These are phyloP conservation scores for Porcisia hertigi DNA, from an alignment of 208 protist genomes.

Conservation along the genomic window DNA sequence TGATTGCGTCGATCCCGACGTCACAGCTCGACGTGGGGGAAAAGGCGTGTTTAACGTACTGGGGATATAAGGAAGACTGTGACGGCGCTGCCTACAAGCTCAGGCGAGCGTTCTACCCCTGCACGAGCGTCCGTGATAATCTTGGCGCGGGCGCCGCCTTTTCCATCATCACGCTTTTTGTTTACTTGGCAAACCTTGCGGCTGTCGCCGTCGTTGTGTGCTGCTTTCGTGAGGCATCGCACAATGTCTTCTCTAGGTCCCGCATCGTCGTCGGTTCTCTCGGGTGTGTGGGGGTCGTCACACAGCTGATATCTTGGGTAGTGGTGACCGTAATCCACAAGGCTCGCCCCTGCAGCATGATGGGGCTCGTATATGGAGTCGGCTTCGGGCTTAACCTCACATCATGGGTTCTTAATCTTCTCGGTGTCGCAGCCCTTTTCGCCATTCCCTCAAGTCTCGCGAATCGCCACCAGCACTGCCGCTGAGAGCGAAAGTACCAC, in stretches of 20 bases:
- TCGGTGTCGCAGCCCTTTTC: slow-evolving; percentile 27
- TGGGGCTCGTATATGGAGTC: slow-evolving; percentile 47
- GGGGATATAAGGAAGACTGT: slow-evolving; percentile 78
- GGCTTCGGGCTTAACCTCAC: slow-evolving; percentile 66
- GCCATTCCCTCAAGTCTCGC: slow-evolving; percentile 11
- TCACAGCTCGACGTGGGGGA: slow-evolving; percentile 49
- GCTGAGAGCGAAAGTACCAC: neutral
- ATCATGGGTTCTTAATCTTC: slow-evolving; percentile 46
- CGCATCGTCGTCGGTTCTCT: slow-evolving; percentile 36
- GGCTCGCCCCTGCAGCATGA: slow-evolving; percentile 21
- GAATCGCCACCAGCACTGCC: neutral
- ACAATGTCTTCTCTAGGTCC: slow-evolving; percentile 21
- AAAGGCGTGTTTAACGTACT: slow-evolving; percentile 70
- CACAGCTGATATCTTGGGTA: slow-evolving; percentile 58
- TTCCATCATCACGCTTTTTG: slow-evolving; percentile 50
- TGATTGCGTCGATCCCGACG: slow-evolving; percentile 46
- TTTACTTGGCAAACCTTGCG: slow-evolving; percentile 37
- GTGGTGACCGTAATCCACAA: slow-evolving; percentile 44
- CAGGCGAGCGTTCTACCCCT: slow-evolving; percentile 39
- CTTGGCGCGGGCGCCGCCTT: slow-evolving; percentile 68
- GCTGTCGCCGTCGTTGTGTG: slow-evolving; percentile 30
- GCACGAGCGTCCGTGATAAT: slow-evolving; percentile 22
- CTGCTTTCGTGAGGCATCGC: slow-evolving; percentile 28
- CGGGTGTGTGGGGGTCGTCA: slow-evolving; percentile 27
- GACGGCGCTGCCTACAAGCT: slow-evolving; percentile 42